A percentile compares a stretch with the other conserved stretches of the same genome.
Conservation (phyloP, 2,329 filamentous ascomycete species). For the Arthroderma uncinatum region DNA sequence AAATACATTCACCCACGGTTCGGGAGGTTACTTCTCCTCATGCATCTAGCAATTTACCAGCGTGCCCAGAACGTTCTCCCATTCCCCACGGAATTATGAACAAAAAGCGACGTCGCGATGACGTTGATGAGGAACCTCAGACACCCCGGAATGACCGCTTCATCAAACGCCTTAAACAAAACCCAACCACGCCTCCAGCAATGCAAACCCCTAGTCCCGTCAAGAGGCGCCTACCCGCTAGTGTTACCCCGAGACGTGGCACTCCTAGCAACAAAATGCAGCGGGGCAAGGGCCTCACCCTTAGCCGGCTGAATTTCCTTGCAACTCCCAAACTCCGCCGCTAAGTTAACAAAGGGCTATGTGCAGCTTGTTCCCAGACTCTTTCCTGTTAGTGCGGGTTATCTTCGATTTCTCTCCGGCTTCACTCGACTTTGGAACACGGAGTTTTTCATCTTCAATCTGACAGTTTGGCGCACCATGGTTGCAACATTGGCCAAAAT, state of each 20-base stretch:
- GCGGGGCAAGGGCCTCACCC: slow-evolving; percentile 28
- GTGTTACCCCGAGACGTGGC: slow-evolving; percentile 22
- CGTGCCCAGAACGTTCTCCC: slow-evolving; percentile 23
- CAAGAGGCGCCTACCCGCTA: slow-evolving; percentile 18
- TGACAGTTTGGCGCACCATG: neutral
- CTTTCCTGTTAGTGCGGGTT: neutral
- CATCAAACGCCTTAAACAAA: slow-evolving; percentile 27
- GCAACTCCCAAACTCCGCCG: slow-evolving; percentile 35
- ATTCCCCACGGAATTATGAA: slow-evolving; percentile 32
- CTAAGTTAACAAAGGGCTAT: slow-evolving; percentile 10
- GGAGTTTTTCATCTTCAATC: neutral
- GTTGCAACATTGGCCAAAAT: neutral
- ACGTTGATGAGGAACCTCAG: slow-evolving; percentile 24
- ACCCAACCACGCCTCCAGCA: slow-evolving; percentile 15
- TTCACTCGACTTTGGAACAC: neutral
- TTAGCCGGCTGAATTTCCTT: slow-evolving; percentile 40
- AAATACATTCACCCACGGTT: slow-evolving; percentile 26
- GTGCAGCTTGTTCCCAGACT: neutral
- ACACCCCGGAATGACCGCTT: slow-evolving; percentile 23
- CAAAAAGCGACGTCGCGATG: slow-evolving; percentile 30
- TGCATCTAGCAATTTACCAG: slow-evolving; percentile 23
- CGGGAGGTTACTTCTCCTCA: slow-evolving; percentile 16
- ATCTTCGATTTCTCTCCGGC: neutral
- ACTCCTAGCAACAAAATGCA: slow-evolving; percentile 19
- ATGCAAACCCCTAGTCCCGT: slow-evolving; percentile 24